Conservation (phyloP, 257 asterid species). For the Salvia splendens region DNA sequence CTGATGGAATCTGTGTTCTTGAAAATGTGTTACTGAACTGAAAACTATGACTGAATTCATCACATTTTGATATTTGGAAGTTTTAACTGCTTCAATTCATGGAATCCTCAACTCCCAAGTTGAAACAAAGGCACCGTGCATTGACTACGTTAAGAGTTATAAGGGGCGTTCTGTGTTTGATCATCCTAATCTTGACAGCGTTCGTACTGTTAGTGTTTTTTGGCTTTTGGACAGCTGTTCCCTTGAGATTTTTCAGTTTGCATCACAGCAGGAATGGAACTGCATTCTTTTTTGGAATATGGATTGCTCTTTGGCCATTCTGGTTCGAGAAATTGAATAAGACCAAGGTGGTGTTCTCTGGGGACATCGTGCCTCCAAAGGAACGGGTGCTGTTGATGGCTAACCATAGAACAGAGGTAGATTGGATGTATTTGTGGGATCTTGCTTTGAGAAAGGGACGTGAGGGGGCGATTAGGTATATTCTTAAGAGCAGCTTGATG, state of each 20-base stretch:
- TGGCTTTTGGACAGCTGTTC: slow-evolving; percentile 68
- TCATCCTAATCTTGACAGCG: slow-evolving; percentile 65
- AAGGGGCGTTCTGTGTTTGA: slow-evolving; percentile 65
- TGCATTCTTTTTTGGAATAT: slow-evolving; percentile 68
- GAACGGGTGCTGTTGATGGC: slow-evolving; percentile 77
- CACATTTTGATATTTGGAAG: neutral
- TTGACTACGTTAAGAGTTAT: slow-evolving; percentile 54
- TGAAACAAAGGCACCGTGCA: slow-evolving; percentile 47
- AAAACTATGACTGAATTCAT: neutral
- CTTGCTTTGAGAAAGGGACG: slow-evolving; percentile 78
- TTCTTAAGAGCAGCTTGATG: slow-evolving; percentile 88
- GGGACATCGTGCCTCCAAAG: slow-evolving; percentile 62
- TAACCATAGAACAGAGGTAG: slow-evolving; percentile 90
- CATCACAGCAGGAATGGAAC: slow-evolving; percentile 66
- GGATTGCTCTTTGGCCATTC: slow-evolving; percentile 95
- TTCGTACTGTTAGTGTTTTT: slow-evolving; percentile 61
- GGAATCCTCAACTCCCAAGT: slow-evolving; percentile 40
- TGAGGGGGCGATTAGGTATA: slow-evolving; percentile 66
- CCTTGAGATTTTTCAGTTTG: slow-evolving; percentile 56
- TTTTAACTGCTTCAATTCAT: slow-evolving; percentile 29
- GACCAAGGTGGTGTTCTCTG: slow-evolving; percentile 79
- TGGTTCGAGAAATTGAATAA: slow-evolving; percentile 72
- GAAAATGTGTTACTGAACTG: neutral
- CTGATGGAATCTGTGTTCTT: too few species aligned
- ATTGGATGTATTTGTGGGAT: slow-evolving; percentile 98